phyloP scores from a whole-genome alignment of 805 yeast genomes.

The Candida sonorensis region DNA sequence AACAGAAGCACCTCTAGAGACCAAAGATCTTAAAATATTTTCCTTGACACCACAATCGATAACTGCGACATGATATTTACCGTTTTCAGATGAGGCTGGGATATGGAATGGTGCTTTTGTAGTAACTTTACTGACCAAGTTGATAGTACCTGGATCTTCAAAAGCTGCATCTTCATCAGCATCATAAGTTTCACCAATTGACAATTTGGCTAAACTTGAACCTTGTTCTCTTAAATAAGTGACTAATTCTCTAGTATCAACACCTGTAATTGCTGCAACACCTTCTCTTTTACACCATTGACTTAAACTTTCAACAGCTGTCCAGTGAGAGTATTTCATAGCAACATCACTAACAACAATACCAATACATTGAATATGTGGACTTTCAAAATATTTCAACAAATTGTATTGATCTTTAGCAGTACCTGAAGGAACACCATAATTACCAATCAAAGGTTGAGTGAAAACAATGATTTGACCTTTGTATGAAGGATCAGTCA shows the following conservation, averaged over 20 bases:
- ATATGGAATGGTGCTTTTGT: slow-evolving; percentile 94
- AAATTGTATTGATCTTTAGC: slow-evolving; percentile 79
- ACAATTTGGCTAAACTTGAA: slow-evolving; percentile 83
- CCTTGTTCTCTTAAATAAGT: slow-evolving; percentile 93
- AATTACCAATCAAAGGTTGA: slow-evolving; percentile 95
- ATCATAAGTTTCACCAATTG: slow-evolving; percentile 86
- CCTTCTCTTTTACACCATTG: slow-evolving; percentile 97
- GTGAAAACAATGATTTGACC: slow-evolving; percentile 97
- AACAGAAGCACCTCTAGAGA: slow-evolving; percentile 89
- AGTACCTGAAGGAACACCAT: slow-evolving; percentile 89
- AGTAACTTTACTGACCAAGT: slow-evolving; percentile 88
- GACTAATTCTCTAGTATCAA: slow-evolving; percentile 93
- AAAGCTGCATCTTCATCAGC: slow-evolving; percentile 89
- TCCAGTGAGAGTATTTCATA: slow-evolving; percentile 97
- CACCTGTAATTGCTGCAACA: slow-evolving; percentile 94
- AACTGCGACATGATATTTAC: slow-evolving; percentile 76
- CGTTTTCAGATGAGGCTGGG: slow-evolving; percentile 51
- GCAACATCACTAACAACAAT: slow-evolving; percentile 96
- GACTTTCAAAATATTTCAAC: slow-evolving; percentile 86
- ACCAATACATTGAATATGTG: slow-evolving; percentile 89
- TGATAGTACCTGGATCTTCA: slow-evolving; percentile 82
- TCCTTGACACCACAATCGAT: slow-evolving; percentile 98
- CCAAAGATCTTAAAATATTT: slow-evolving; percentile 90
- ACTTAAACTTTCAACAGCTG: slow-evolving; percentile 92
- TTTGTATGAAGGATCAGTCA: slow-evolving; percentile 97